phyloP scores from a whole-genome alignment of 2,329 filamentous ascomycete genomes.

The Basipetospora chlamydospora region DNA sequence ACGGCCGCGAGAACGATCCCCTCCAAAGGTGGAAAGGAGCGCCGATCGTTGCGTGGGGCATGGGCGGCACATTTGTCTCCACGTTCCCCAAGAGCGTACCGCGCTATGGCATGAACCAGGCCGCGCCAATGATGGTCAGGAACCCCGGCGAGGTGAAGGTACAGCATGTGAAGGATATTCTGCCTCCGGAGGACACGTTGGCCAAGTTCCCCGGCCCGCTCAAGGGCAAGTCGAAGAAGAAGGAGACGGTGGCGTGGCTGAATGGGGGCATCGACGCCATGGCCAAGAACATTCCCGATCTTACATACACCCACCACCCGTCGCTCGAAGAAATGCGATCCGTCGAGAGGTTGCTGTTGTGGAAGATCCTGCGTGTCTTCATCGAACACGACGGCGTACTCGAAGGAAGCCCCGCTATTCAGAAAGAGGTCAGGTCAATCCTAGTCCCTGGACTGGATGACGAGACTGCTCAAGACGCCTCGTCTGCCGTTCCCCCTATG shows the following conservation, averaged over 20 bases:
- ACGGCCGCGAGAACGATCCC: slow-evolving; percentile 57
- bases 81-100: slow-evolving; percentile 83
- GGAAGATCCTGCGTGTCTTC: slow-evolving; percentile 71
- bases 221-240: slow-evolving; percentile 86
- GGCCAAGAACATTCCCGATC: slow-evolving; percentile 42
- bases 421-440: slow-evolving; percentile 60
- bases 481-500: background rate
- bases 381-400: slow-evolving; percentile 76
- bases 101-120: slow-evolving; percentile 63
- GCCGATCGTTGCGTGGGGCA: slow-evolving; percentile 76
- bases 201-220: slow-evolving; percentile 82
- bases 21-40: slow-evolving; percentile 82
- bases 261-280: slow-evolving; percentile 58
- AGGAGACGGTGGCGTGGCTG: slow-evolving; percentile 76
- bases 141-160: slow-evolving; percentile 70
- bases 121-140: slow-evolving; percentile 63
- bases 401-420: slow-evolving; percentile 56
- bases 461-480: slow-evolving; percentile 9
- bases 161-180: slow-evolving; percentile 58
- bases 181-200: slow-evolving; percentile 56
- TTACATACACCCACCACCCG: slow-evolving; percentile 31
- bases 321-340: slow-evolving; percentile 53
- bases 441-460: slow-evolving; percentile 44
- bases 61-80: slow-evolving; percentile 68
- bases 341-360: slow-evolving; percentile 69